Percentiles rank a stretch among this genome's conserved stretches.
These are phyloP conservation scores for Alternaria brassicae DNA, from an alignment of 2,329 filamentous ascomycete genomes.

Conservation along the genomic window DNA sequence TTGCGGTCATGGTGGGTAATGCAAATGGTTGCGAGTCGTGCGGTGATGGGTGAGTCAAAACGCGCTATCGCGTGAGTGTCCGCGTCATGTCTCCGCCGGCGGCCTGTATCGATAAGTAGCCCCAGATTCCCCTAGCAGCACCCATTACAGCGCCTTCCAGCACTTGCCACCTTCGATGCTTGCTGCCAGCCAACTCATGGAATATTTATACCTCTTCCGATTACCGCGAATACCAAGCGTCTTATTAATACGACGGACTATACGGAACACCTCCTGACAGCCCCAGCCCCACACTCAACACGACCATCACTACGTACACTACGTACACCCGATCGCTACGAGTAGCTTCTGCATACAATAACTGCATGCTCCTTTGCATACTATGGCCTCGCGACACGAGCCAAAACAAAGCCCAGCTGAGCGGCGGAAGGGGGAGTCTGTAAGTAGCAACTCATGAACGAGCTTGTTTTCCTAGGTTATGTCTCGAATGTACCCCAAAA, in stretches of 20 bases:
- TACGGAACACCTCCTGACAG: slow-evolving; percentile 31
- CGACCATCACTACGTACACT: slow-evolving; percentile 13
- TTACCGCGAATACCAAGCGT: slow-evolving; percentile 32
- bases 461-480: neutral
- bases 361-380: neutral
- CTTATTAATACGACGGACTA: slow-evolving; percentile 35
- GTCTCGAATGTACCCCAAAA: neutral
- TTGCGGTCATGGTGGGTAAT: neutral
- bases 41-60: slow-evolving; percentile 21
- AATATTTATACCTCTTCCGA: slow-evolving; percentile 32
- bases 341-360: neutral
- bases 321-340: neutral
- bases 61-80: slow-evolving; percentile 17
- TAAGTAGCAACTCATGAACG: slow-evolving; percentile 53
- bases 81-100: slow-evolving; percentile 15
- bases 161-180: slow-evolving; percentile 39
- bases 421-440: slow-evolving; percentile 84
- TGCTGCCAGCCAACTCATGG: slow-evolving; percentile 42
- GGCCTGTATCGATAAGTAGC: slow-evolving; percentile 26
- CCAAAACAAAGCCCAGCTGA: slow-evolving; percentile 74
- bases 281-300: slow-evolving; percentile 11
- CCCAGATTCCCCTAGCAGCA: slow-evolving; percentile 21
- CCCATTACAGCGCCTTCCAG: slow-evolving; percentile 19
- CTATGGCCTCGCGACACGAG: slow-evolving; percentile 48
- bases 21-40: slow-evolving; percentile 1